Evolutionary conservation across 2,329 filamentous ascomycete genomes (phyloP).

Genomic region (Colletotrichum eremochloae): DNA sequence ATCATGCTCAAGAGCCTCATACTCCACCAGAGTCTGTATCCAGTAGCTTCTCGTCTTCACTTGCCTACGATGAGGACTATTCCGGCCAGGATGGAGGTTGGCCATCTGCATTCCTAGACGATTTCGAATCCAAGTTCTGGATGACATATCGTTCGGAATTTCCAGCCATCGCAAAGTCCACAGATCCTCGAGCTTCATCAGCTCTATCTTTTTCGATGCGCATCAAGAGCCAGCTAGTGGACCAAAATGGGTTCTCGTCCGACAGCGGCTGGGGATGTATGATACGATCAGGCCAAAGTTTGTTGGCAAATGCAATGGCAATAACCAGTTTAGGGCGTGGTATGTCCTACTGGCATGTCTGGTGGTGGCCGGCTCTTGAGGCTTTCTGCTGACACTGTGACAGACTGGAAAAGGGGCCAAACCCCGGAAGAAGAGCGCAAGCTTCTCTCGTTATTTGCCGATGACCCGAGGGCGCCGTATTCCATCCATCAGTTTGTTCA

Average conservation of each 20-base stretch:
- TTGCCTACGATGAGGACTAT: constrained; percentile 60
- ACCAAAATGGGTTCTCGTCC: constrained; percentile 86
- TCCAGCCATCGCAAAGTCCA: constrained; percentile 81
- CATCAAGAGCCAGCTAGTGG: constrained; percentile 82
- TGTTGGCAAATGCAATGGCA: constrained; percentile 87
- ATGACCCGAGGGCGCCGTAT: constrained; percentile 87
- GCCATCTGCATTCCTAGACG: constrained; percentile 87
- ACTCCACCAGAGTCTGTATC: constrained; percentile 64
- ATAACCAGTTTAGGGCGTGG: constrained; percentile 83
- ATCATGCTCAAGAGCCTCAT: constrained; percentile 52
- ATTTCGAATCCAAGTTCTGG: constrained; percentile 95
- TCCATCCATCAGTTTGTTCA: constrained; percentile 96
- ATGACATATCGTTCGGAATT: constrained; percentile 96
- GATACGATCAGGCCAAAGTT: constrained; percentile 95
- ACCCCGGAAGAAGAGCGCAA: constrained; percentile 72
- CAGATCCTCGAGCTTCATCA: constrained; percentile 77
- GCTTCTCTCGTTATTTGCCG: constrained; percentile 86
- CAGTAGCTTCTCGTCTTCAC: constrained; percentile 66
- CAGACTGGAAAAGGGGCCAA: constrained; percentile 81
- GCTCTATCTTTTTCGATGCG: constrained; percentile 87
- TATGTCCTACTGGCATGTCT: constrained; percentile 53
- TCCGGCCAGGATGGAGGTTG: constrained; percentile 70
- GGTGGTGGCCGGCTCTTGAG: neutral
- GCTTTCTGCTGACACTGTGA: constrained; percentile 42
- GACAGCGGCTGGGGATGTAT: constrained; percentile 99